Percentiles rank a stretch among this genome's conserved stretches.
Conservation (phyloP, 2,329 filamentous ascomycete genomes). For the Aspergillus sp. region DNA sequence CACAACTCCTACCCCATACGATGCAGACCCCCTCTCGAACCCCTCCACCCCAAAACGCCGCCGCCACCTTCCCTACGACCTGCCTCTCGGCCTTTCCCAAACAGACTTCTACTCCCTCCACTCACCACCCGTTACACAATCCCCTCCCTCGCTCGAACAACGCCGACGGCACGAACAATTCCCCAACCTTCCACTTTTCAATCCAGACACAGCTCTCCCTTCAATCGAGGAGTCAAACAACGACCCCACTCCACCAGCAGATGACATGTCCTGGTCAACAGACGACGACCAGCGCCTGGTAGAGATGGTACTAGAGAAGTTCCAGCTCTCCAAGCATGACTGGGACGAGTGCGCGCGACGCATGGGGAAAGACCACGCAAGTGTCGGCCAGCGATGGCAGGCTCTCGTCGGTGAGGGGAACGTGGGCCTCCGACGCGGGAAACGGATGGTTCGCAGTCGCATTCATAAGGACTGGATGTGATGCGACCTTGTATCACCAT, state of each 20-base stretch:
- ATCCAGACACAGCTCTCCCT: conserved; percentile 41
- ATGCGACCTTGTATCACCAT: background rate
- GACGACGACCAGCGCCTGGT: conserved; percentile 50
- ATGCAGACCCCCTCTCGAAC: conserved; percentile 27
- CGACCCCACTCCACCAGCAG: conserved; percentile 17
- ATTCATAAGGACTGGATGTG: conserved; percentile 34
- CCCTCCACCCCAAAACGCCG: conserved; percentile 52
- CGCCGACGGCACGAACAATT: conserved; percentile 17
- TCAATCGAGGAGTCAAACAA: conserved; percentile 41
- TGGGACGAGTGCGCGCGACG: conserved; percentile 52
- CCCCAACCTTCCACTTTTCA: conserved; percentile 22
- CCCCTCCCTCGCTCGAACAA: conserved; percentile 33
- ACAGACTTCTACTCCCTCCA: conserved; percentile 51
- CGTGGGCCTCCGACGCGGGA: conserved; percentile 44
- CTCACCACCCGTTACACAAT: conserved; percentile 39
- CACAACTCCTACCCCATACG: conserved; percentile 12
- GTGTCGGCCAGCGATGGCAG: conserved; percentile 49
- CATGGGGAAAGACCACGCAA: conserved; percentile 47
- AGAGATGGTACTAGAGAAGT: conserved; percentile 49
- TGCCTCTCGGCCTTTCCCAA: conserved; percentile 49
- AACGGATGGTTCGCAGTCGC: conserved; percentile 31
- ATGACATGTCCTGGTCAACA: conserved; percentile 38
- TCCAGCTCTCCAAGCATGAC: conserved; percentile 48
- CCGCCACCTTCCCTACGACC: conserved; percentile 46
- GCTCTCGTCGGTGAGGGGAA: conserved; percentile 49